A percentile compares a stretch with the other conserved stretches of the same genome.
phyloP scores from a whole-genome alignment of 768 basidiomycete genomes.

The Suillus cothurnatus region DNA sequence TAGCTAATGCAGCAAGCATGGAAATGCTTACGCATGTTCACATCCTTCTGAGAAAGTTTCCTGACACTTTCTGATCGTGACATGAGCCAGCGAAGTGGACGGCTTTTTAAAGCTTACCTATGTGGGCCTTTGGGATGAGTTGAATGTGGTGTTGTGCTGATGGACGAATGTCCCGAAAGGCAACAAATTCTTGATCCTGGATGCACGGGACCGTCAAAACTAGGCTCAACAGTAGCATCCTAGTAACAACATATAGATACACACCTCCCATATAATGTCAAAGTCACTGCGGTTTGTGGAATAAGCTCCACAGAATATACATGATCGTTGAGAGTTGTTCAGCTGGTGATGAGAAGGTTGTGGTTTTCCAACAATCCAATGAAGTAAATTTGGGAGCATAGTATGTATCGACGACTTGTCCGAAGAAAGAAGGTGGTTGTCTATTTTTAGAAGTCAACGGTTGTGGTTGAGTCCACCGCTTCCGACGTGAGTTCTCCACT shows the following conservation, averaged over 20 bases:
- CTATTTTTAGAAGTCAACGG: constrained; percentile 8
- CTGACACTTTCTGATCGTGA: constrained; percentile 53
- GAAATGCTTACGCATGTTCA: constrained; percentile 47
- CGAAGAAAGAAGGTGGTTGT: neutral
- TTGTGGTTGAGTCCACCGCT: constrained; percentile 6
- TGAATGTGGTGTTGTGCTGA: constrained; percentile 52
- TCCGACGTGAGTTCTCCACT: constrained; percentile 2
- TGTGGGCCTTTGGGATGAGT: constrained; percentile 54
- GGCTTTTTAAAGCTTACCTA: constrained; percentile 36
- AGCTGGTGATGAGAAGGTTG: neutral
- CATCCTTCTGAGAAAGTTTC: constrained; percentile 46
- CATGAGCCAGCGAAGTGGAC: neutral
- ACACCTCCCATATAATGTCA: constrained; percentile 52
- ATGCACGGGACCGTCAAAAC: neutral
- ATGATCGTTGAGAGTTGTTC: constrained; percentile 2
- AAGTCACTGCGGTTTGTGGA: constrained; percentile 41
- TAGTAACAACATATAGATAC: neutral
- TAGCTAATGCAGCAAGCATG: constrained; percentile 21
- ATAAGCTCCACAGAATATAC: constrained; percentile 47
- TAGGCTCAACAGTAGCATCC: neutral
- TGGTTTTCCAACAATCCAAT: constrained; percentile 13
- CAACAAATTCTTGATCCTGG: constrained; percentile 51
- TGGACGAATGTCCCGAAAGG: constrained; percentile 54
- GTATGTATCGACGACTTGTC: neutral
- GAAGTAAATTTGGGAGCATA: constrained; percentile 10